Conservation (phyloP, 495 filamentous ascomycete species). For the Chaetomium tenue region DNA sequence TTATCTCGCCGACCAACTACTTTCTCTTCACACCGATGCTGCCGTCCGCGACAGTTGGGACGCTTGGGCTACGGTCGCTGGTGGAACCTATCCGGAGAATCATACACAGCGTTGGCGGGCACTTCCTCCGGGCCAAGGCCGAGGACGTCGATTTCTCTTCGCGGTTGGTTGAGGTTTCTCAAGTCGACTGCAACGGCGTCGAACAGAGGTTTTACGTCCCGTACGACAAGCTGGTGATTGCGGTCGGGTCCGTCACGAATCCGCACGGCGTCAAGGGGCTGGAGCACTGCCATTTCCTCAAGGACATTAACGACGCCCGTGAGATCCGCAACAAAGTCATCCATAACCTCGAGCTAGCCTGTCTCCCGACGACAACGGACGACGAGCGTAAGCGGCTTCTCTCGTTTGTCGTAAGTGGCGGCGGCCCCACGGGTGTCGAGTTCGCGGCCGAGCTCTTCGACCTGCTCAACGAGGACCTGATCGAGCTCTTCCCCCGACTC, state of each 20-base stretch:
- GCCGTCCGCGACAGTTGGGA: constrained; percentile 93
- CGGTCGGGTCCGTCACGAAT: constrained; percentile 88
- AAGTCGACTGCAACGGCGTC: constrained; percentile 66
- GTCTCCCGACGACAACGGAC: constrained; percentile 85
- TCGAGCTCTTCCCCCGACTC: constrained; percentile 77
- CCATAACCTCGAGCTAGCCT: constrained; percentile 89
- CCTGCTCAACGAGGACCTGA: constrained; percentile 92
- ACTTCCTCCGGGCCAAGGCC: constrained; percentile 84
- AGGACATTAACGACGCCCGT: constrained; percentile 88
- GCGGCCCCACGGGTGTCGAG: constrained; percentile 94
- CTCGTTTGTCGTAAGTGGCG: constrained; percentile 92
- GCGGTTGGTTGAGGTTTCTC: constrained; percentile 83
- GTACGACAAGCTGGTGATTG: constrained; percentile 97
- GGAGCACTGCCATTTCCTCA: constrained; percentile 91
- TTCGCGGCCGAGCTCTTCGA: constrained; percentile 97
- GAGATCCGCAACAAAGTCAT: constrained; percentile 86
- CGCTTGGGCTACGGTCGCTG: constrained; percentile 82
- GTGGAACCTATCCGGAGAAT: constrained; percentile 92
- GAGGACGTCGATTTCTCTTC: constrained; percentile 87
- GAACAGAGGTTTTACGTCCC: constrained; percentile 85
- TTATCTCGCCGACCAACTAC: constrained; percentile 91
- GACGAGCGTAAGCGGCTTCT: constrained; percentile 83
- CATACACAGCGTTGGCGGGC: constrained; percentile 70
- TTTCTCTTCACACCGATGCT: constrained; percentile 99
- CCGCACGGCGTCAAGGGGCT: constrained; percentile 95